These are phyloP conservation scores for Monosporascus sp. DNA, from an alignment of 2,329 filamentous ascomycete species.

Conservation along the genomic window DNA sequence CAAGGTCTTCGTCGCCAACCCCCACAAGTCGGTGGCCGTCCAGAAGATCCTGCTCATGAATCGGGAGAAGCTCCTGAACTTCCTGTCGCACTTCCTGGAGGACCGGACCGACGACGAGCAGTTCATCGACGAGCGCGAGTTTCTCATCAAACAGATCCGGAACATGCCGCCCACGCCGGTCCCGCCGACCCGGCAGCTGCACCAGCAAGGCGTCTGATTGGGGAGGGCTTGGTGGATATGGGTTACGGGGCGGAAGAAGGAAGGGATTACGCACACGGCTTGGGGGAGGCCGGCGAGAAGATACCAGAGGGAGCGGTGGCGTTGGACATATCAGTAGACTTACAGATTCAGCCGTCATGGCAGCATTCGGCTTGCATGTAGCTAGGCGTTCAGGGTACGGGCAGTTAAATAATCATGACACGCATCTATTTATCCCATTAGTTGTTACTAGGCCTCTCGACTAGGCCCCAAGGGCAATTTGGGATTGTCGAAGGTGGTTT, in stretches of 20 bases:
- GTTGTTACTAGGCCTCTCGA: background rate
- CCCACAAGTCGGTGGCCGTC: conserved; percentile 94
- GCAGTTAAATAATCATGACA: conserved; percentile 1
- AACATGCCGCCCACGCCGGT: conserved; percentile 59
- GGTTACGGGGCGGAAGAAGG: conserved; percentile 1
- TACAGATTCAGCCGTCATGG: conserved; percentile 15
- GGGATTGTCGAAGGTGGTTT: no score
- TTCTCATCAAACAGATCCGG: conserved; percentile 89
- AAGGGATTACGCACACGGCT: background rate
- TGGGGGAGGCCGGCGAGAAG: conserved; percentile 1
- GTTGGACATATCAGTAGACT: conserved; percentile 6
- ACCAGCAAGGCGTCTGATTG: conserved; percentile 21
- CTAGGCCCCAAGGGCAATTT: background rate
- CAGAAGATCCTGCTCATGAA: conserved; percentile 97
- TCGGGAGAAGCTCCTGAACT: conserved; percentile 80
- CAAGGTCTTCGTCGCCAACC: conserved; percentile 98
- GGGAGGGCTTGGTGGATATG: background rate
- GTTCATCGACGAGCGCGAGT: conserved; percentile 96
- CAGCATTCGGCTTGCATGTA: conserved; percentile 25
- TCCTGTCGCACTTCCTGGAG: conserved; percentile 86
- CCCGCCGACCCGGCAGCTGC: conserved; percentile 38
- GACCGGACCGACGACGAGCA: conserved; percentile 96
- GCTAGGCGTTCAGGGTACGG: conserved; percentile 26
- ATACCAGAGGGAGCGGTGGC: background rate
- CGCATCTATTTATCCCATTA: background rate